These are phyloP conservation scores for Chrysoporthe puriensis DNA, from an alignment of 2,329 filamentous ascomycete genomes.

Conservation along the genomic window DNA sequence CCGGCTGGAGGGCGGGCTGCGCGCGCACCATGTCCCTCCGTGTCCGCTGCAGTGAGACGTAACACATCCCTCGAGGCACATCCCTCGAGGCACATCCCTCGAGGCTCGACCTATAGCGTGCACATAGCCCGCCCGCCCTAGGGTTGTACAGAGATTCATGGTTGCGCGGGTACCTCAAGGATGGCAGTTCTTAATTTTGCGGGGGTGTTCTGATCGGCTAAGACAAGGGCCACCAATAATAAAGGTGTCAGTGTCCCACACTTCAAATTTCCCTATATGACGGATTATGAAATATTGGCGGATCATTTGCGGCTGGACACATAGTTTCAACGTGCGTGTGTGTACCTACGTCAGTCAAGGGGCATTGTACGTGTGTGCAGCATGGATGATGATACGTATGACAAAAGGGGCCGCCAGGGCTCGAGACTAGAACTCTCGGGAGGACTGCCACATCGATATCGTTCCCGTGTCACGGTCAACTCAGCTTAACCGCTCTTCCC, in stretches of 20 bases:
- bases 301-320: constrained; percentile 8
- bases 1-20: neutral
- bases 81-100: neutral
- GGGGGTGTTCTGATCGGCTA: neutral
- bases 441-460: neutral
- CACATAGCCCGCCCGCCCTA: neutral
- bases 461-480: neutral
- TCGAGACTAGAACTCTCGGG: neutral
- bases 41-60: neutral
- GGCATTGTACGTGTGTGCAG: neutral
- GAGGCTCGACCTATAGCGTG: neutral
- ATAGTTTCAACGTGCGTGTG: neutral
- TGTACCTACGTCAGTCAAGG: neutral
- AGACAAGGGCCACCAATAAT: neutral
- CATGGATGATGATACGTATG: neutral
- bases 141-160: neutral
- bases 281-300: neutral
- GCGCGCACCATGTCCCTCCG: neutral
- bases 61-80: neutral
- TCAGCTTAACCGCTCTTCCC: constrained; percentile 68
- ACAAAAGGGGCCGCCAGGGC: neutral
- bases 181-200: neutral
- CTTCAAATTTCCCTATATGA: constrained; percentile 2
- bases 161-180: neutral
- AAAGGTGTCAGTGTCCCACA: neutral